Evolutionary conservation across 129 eudicot species (phyloP), one percentile per base, ranked within the genome.

Genomic region (Oenanthe sinensis): DNA sequence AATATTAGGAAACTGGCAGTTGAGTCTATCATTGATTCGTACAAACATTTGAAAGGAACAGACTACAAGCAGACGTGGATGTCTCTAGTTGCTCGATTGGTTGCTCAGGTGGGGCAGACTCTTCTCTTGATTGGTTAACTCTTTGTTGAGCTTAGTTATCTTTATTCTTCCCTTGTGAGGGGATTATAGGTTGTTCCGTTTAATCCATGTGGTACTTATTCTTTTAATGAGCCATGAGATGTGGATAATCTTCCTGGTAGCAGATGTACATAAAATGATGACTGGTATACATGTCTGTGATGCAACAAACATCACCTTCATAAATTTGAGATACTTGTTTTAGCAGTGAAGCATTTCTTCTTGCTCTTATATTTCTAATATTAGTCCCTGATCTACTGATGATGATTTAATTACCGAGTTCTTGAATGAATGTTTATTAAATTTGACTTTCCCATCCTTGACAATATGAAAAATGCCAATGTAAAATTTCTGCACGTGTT

Each of bases 61-160:
- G 97, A 87, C 39, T 47, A 74, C 77, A 82, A 82, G 85, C 90
- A 90, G 83, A 92, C 89, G 30, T 90, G 93, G 77, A 85, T 88
- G 90, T 83, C 91, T 33, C 78, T 96, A 88, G 87, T 92, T 78
- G 92, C 97, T 77, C 92, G 97, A 50, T 88, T 96, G 86, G 96
- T 92, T 81, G 92, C 92, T 82, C 96, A 93, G 97, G 99, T 91
- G 84, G 89, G 89, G 83, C 74, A 50, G 86, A 81, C 75, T 78
- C 74, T 52, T 80, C 71, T 84, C 75, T 84, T 79, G 85, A 84
- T 77, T 79, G 84, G 86, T 81, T 81, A 26, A 55, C 69, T 52
- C 50, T 85, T 65, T 81, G 78, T 81, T 52, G 68, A 85, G 79
- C 79, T 80, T 78, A 76, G 77, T 82, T 86, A 76, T 71, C 77